Evolutionary conservation across 164 flowering plant genomes (phyloP).

Genomic region (Umbilicus rupestris): DNA sequence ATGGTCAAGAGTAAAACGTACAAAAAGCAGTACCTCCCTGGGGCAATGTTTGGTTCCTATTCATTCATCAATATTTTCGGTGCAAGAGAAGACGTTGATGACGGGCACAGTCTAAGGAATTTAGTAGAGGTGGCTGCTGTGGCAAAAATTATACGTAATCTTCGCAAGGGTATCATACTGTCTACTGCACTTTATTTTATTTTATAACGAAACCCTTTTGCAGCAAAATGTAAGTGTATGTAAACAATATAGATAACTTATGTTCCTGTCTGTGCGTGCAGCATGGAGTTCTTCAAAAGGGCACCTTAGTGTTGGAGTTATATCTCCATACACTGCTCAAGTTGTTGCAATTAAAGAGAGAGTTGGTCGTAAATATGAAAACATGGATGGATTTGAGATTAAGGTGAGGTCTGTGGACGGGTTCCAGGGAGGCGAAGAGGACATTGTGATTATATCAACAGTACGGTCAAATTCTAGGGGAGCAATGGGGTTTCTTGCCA

Average conservation of each 20-base stretch:
- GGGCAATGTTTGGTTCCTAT: slow-evolving; percentile 40
- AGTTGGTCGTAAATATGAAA: slow-evolving; percentile 24
- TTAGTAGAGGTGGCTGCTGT: slow-evolving; percentile 40
- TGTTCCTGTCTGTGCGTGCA: slow-evolving; percentile 14
- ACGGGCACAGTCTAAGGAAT: slow-evolving; percentile 32
- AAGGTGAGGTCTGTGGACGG: slow-evolving; percentile 47
- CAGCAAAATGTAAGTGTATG: too few relatives aligned
- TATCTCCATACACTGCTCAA: slow-evolving; percentile 64
- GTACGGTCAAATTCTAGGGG: slow-evolving; percentile 44
- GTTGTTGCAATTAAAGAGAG: slow-evolving; percentile 31
- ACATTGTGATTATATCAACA: slow-evolving; percentile 43
- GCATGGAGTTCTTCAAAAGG: slow-evolving; percentile 30
- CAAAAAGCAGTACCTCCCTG: slow-evolving; percentile 21
- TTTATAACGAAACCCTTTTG: neutral
- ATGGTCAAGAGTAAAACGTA: slow-evolving; percentile 22
- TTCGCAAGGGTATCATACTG: slow-evolving; percentile 27
- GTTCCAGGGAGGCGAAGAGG: slow-evolving; percentile 60
- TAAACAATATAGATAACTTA: too few relatives aligned
- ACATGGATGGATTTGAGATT: slow-evolving; percentile 22
- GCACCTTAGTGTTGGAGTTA: slow-evolving; percentile 46
- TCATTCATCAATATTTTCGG: slow-evolving; percentile 34
- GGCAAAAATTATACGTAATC: slow-evolving; percentile 21
- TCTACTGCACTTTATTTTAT: neutral
- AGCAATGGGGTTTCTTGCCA: slow-evolving; percentile 36
- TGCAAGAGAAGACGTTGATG: slow-evolving; percentile 37